These are phyloP conservation scores for Apiotrichum veenhuisii DNA, from an alignment of 1,284 basidiomycete genomes.

Conservation along the genomic window DNA sequence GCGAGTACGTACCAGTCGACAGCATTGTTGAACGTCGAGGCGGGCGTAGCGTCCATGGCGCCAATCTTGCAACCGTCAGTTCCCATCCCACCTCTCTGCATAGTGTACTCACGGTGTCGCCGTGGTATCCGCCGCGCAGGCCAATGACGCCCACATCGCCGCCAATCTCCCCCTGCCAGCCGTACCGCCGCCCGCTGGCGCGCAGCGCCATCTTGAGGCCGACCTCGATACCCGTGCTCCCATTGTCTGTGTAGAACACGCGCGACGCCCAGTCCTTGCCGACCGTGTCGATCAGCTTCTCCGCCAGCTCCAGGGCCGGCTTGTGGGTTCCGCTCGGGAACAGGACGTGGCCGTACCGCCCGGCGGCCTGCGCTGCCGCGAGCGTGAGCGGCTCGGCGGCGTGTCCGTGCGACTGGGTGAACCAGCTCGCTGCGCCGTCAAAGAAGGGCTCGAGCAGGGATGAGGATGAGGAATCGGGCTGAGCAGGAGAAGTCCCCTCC, in stretches of 20 bases:
- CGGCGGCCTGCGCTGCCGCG: slow-evolving; percentile 83
- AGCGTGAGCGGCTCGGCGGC: slow-evolving; percentile 70
- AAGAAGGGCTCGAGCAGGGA: slow-evolving; percentile 65
- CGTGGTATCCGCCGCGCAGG: slow-evolving; percentile 90
- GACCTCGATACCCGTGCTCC: slow-evolving; percentile 92
- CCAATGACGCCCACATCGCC: slow-evolving; percentile 73
- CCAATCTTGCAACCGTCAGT: slow-evolving; percentile 61
- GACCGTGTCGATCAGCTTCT: slow-evolving; percentile 41
- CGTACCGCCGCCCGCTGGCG: slow-evolving; percentile 59
- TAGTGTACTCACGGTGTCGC: slow-evolving; percentile 63
- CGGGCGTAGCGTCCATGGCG: slow-evolving; percentile 89
- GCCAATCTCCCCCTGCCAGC: slow-evolving; percentile 42
- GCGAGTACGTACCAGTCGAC: slow-evolving; percentile 78
- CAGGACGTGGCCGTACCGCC: slow-evolving; percentile 94
- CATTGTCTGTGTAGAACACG: slow-evolving; percentile 92
- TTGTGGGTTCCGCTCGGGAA: slow-evolving; percentile 84
- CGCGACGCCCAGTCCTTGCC: slow-evolving; percentile 84
- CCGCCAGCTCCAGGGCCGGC: slow-evolving; percentile 63
- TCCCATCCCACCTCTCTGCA: background rate
- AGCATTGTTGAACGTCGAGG: slow-evolving; percentile 71
- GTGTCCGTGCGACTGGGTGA: slow-evolving; percentile 93
- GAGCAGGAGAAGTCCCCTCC: slow-evolving; percentile 23
- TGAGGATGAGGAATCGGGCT: slow-evolving; percentile 9
- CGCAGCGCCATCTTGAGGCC: slow-evolving; percentile 94
- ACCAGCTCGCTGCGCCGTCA: slow-evolving; percentile 95